A percentile compares a stretch with the other conserved stretches of the same genome.
phyloP scores from a whole-genome alignment of 2,329 filamentous ascomycete genomes.

The Aciculosporium take region DNA sequence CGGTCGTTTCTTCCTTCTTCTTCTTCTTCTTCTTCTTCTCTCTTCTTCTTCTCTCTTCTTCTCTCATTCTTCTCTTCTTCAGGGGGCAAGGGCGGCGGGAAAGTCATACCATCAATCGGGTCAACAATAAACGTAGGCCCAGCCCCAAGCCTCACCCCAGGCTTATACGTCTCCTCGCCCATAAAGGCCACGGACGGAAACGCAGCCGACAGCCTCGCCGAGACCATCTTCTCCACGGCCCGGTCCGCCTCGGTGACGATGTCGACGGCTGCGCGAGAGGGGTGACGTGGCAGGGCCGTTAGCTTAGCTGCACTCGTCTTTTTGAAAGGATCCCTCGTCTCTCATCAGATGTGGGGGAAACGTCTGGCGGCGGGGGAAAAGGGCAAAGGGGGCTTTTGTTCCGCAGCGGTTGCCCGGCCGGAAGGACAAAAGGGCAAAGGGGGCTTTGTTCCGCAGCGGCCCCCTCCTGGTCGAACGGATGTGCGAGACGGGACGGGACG shows the following conservation, averaged over 20 bases:
- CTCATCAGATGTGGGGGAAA: background rate
- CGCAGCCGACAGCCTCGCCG: slow-evolving; percentile 30
- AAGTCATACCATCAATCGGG: slow-evolving; percentile 52
- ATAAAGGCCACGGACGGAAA: slow-evolving; percentile 51
- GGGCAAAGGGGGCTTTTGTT: too few relatives aligned
- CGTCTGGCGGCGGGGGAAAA: background rate
- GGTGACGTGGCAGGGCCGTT: background rate
- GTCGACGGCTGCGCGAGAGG: slow-evolving; percentile 39
- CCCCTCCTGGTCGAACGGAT: background rate
- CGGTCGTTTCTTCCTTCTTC: background rate
- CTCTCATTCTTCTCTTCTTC: background rate
- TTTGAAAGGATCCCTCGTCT: background rate
- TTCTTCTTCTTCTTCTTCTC: background rate
- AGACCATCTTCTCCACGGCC: slow-evolving; percentile 50
- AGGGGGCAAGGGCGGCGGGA: background rate
- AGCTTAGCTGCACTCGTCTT: background rate
- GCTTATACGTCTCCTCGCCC: slow-evolving; percentile 63
- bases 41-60: background rate
- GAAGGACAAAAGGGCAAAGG: too few relatives aligned
- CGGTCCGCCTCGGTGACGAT: slow-evolving; percentile 56
- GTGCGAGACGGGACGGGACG: too few relatives aligned
- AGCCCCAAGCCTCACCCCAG: slow-evolving; percentile 46
- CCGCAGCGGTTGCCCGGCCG: too few relatives aligned
- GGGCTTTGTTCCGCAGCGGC: background rate
- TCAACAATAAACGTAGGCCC: slow-evolving; percentile 69